phyloP scores from a whole-genome alignment of 192 early-diverging fungal species.

The Entomortierella chlamydospora region DNA sequence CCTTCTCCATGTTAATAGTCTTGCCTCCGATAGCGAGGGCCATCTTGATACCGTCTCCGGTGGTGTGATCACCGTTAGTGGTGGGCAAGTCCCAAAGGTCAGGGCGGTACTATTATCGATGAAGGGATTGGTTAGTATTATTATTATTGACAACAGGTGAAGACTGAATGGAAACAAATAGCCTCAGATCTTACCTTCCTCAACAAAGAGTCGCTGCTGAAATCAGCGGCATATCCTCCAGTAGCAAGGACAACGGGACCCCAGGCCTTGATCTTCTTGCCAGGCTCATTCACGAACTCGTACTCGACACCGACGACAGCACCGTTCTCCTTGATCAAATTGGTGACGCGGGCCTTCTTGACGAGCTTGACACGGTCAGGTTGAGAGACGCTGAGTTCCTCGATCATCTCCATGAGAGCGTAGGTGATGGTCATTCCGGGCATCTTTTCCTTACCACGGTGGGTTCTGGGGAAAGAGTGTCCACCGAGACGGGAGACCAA shows the following conservation, averaged over 20 bases:
- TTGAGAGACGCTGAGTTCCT: slow-evolving; percentile 71
- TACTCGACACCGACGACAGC: slow-evolving; percentile 88
- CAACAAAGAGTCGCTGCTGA: slow-evolving; percentile 78
- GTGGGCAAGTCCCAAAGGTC: slow-evolving; percentile 80
- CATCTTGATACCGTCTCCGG: slow-evolving; percentile 96
- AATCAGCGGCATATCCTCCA: slow-evolving; percentile 96
- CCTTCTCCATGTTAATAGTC: slow-evolving; percentile 94
- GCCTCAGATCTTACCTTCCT: slow-evolving; percentile 61
- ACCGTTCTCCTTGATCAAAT: slow-evolving; percentile 73
- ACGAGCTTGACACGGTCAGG: slow-evolving; percentile 82
- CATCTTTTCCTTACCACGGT: slow-evolving; percentile 87
- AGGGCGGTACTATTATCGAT: slow-evolving; percentile 70
- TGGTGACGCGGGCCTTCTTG: slow-evolving; percentile 86
- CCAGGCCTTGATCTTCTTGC: slow-evolving; percentile 68
- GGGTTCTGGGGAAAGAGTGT: slow-evolving; percentile 93
- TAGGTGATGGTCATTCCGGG: slow-evolving; percentile 97
- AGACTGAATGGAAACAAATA: neutral
- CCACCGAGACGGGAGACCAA: slow-evolving; percentile 92
- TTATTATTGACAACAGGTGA: neutral
- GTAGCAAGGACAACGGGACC: slow-evolving; percentile 92
- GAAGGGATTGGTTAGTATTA: neutral
- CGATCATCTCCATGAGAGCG: slow-evolving; percentile 85
- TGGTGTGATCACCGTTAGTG: slow-evolving; percentile 95
- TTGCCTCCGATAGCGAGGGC: slow-evolving; percentile 80
- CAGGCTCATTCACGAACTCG: slow-evolving; percentile 61